Base-by-base conservation (phyloP, 176 grass and related monocot genomes). In the Themeda triandra region DNA sequence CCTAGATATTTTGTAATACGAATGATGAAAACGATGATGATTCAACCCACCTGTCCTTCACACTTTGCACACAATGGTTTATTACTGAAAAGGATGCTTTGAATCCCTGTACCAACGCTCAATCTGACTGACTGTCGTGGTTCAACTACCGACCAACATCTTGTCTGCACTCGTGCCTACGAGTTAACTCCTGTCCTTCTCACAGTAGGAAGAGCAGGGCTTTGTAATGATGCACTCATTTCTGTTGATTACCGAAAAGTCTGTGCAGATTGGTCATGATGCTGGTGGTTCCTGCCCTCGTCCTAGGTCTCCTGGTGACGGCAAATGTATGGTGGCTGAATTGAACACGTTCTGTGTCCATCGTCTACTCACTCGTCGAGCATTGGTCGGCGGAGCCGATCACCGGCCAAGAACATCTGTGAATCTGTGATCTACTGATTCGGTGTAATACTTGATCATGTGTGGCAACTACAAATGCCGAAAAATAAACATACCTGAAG, bases 1-100 rank as follows among this genome's bases (percentile, higher is more conserved):
- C 32, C 17, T 85, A 42, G 82, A 86, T 85, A 39, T 53, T 76
- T 75, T 33, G 28, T 33, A 14, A 25, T 27, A 41, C 24, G 68
- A 42, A 24, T 70, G 23, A 21, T 27, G 54, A 19, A 74, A 67
- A 28, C 1, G 54, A 59, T 59, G 54, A 59, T 24, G 54, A 44
- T 83, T 71, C 6, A 40, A 64, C n/a, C 58, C 8, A 7, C 2
- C 2, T 15, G 10, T 23, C 63, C 13, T 44, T 25, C 33, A 41
- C 75, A 60, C 42, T 44, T 33, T 88, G 31, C 18, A 54, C 64
- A 6, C 7, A n/a, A 64, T 65, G 30, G 70, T 45, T 70, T 70
- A 37, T 70, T 70, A 37, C 8, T 18, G 75, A 66, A 64, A 66
- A 5, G 12, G 8, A 66, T 83, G 3, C 41, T 0, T 0, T 15